Base-by-base conservation (phyloP, 495 filamentous ascomycete species). In the Wilcoxina mikolae region DNA sequence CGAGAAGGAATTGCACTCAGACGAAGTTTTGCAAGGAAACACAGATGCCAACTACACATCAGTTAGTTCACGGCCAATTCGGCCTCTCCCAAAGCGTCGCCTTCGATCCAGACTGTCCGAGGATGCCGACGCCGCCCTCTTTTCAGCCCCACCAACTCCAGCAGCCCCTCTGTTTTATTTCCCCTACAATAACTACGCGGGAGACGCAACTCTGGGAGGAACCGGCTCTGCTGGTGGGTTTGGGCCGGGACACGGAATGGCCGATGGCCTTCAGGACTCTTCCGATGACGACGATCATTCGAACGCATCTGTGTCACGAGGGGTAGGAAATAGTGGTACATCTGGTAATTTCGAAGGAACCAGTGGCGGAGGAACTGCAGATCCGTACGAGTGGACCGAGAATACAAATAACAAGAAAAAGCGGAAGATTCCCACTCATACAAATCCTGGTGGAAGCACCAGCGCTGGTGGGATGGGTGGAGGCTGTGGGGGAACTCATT, bases 361-460 rank as follows among this genome's bases (percentile, higher is more conserved):
- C 25, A 57, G 55, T 51, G 45, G 26, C 67, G 68, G 24, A 61
- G 52, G 62, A 11, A 54, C 73, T 5, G 78, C 76, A 3, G 93
- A 96, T 67, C 87, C 91, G 26, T 95, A 96, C 66, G 93, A 96
- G 65, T 89, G 85, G 17, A 93, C 95, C 62, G 91, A 99, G 67
- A 96, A 99, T 61, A 95, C 87, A 49, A 96, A 95, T 66, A 96
- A 99, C 67, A 99, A 99, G 69, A 98, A 96, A 72, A 98, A 99
- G 68, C 78, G 93, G 55, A 99, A 99, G 69, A 95, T 96, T 26
- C 93, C 93, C 3, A 85, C 84, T 0, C 82, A 85, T n/a, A 84
- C 59, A 29, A 59, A 58, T 54, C 56, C 62, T 17, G 63, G 62
- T n/a, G 56, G 58, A 26, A 71, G 69, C 52, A 69, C 76, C 55